Evolutionary conservation across 2,329 filamentous ascomycete genomes (phyloP).

Genomic region (Ilyonectria robusta): DNA sequence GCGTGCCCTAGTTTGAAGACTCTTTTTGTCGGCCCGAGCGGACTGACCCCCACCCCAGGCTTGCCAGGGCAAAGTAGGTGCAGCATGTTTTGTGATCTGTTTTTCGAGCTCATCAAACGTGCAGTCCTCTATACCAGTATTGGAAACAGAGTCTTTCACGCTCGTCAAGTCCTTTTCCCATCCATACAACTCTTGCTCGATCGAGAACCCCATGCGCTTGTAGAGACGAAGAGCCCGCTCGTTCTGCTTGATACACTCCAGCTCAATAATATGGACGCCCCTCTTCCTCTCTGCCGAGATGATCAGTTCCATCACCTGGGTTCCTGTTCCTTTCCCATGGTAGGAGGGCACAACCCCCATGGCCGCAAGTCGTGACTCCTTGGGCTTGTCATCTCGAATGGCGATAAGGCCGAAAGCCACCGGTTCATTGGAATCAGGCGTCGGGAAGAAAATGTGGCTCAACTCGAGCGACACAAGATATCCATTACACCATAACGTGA

Average conservation of each 20-base stretch:
- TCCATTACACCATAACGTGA: not conserved
- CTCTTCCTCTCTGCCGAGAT: conserved; percentile 4
- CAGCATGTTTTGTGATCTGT: not conserved
- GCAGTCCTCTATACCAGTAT: not conserved
- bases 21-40: not conserved
- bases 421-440: not conserved
- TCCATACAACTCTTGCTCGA: conserved; percentile 12
- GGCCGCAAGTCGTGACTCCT: conserved; percentile 32
- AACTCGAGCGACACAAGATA: conserved; percentile 7
- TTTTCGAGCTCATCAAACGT: not conserved
- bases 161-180: not conserved
- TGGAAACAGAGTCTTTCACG: not conserved
- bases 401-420: conserved; percentile 38
- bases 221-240: conserved; percentile 36
- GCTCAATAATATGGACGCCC: conserved; percentile 28
- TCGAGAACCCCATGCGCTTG: conserved; percentile 31
- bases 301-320: not conserved
- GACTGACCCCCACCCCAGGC: conserved; percentile 1
- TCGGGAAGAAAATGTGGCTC: not conserved
- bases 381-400: conserved; percentile 34
- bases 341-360: conserved; percentile 38
- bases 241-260: conserved; percentile 42
- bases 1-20: conserved; percentile 37
- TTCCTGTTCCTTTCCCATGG: conserved; percentile 36
- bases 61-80: conserved; percentile 7